A percentile compares a stretch with the other conserved stretches of the same genome.
Evolutionary conservation across 148 eudicot genomes (phyloP).

Genomic region (Rheum nobile): DNA sequence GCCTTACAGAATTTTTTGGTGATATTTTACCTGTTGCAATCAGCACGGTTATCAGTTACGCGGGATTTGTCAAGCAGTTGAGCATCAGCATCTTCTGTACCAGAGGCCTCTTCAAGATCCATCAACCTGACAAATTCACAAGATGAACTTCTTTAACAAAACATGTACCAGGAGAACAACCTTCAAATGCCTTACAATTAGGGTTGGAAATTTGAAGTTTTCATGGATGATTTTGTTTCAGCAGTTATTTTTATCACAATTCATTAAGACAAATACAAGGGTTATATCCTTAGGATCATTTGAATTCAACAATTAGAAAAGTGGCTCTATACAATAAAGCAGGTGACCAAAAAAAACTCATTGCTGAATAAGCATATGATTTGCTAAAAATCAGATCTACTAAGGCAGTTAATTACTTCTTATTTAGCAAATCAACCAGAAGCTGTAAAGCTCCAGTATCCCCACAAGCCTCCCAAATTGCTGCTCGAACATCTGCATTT

Average conservation of each 20-base stretch:
- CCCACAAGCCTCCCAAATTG: constrained; percentile 96
- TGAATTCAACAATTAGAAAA: background rate
- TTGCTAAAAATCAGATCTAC: background rate
- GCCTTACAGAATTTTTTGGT: background rate
- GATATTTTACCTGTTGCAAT: constrained; percentile 28
- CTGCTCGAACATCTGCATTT: constrained; percentile 78
- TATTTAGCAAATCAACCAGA: constrained; percentile 77
- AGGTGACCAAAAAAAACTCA: background rate
- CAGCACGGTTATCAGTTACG: constrained; percentile 13
- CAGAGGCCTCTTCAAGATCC: constrained; percentile 85
- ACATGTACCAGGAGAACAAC: background rate
- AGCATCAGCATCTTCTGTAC: constrained; percentile 57
- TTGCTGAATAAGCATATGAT: background rate
- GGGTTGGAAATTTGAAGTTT: background rate
- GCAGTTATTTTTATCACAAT: background rate
- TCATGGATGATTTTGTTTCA: background rate
- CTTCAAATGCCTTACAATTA: background rate
- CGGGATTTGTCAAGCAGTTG: constrained; percentile 41
- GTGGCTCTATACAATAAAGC: background rate
- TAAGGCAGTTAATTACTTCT: constrained; percentile 31
- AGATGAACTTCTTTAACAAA: background rate
- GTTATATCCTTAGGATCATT: background rate
- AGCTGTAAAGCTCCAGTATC: constrained; percentile 92
- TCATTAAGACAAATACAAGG: background rate
- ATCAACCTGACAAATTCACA: constrained; percentile 34